Evolutionary conservation across 1,284 basidiomycete genomes (phyloP), one percentile per base, ranked within the genome.

Genomic region (Abortiporus biennis): DNA sequence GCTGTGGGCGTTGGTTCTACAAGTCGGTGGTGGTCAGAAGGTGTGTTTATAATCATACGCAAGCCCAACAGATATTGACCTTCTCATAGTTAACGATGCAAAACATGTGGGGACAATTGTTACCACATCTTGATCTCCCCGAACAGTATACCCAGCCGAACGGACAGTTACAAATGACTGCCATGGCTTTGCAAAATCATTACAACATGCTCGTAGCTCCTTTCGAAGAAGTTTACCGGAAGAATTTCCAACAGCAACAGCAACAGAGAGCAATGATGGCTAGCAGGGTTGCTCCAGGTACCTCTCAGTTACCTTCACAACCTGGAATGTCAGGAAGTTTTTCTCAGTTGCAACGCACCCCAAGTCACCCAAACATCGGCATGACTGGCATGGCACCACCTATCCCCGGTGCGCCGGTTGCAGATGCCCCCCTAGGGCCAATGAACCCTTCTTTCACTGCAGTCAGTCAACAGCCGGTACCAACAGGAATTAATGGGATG

Each of bases 151-250:
- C 64, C 34, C 65, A 67, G 27, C 61, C 67, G 11, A 70, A 66
- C 45, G 70, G 70, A 31, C 44, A 47, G 24, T 65, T 67, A 15
- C 67, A 68, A n/a, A 60, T 71, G 32, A 74, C 76, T 9, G 69
- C 74, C 17, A 52, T 55, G 17, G 50, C 73, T 45, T 62, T 89
- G 39, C 68, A 69, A 20, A 67, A 76, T 35, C 71, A 77, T 54
- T 88, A 85, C 58, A 68, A 65, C 56, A 63, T 59, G 16, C 67
- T 89, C 46, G 64, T 88, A 17, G 65, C 66, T 27, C 79, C 82
- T 3, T 84, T 88, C 51, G 85, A 89, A 57, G 79, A 84, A 24
- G 58, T 66, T 24, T 84, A 80, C 57, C 72, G 72, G 55, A 78
- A 71, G 51, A 82, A 76, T 50, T 42, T 81, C 29, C 67, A 72